Base-by-base conservation (phyloP, 768 basidiomycete genomes). In the Boletus fagicola region DNA sequence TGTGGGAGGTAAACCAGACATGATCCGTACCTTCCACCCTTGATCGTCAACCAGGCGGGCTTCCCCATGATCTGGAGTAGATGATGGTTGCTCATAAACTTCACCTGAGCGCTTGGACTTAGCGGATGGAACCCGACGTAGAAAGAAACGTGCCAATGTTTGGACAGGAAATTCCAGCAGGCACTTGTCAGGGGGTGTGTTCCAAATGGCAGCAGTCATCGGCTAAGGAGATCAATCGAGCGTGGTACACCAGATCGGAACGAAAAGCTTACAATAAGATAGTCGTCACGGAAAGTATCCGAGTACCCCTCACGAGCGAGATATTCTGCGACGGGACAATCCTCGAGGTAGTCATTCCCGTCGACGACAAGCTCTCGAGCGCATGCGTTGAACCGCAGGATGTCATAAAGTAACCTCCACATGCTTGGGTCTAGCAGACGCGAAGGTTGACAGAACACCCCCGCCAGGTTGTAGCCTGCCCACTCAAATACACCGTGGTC, bases 151-250 rank as follows among this genome's bases (percentile, higher is more conserved):
- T 56, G 83, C 84, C 69, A 90, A 70, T 0, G 88, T 89, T 40
- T 74, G 76, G 0, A 84, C 87, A 9, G 88, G 88, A 64, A 92
- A 88, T 60, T 88, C 85, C 49, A 85, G 70, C 3, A 82, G 78
- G 60, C 86, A 88, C 63, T 81, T 80, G 59, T 85, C 83, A 10
- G 89, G 84, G 0, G 87, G 85, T 0, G 87, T 90, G 45, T 83
- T 88, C 89, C 89, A 92, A 40, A 92, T 84, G 3, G 87, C 85
- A 1, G 87, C 88, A 9, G 86, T 88, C 87, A 92, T 87, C 0
- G 88, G 88, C 88, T 88, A 64, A 18, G 51, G 39, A 46, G 43
- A 46, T 28, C 18, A 16, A 18, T 40, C 35, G 22, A 33, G 15
- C 3, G 47, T 31, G 33, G 39, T 35, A 7, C 33, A 30, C 20